Base-by-base conservation (phyloP, 306 rosid genomes). In the Citrullus amarus region DNA sequence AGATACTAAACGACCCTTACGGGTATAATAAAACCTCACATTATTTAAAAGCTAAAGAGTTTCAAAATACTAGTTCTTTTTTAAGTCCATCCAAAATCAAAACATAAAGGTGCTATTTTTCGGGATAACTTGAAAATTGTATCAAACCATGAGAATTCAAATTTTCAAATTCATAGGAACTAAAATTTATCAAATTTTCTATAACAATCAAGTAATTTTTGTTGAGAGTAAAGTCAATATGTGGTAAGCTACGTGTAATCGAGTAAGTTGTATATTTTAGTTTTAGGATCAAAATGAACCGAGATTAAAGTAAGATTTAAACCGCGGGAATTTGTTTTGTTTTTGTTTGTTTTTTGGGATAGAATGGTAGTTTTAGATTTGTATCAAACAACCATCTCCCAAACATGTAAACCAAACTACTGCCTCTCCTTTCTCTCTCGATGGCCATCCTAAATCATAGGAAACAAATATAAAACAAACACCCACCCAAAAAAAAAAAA, bases 371-470 rank as follows among this genome's bases (percentile, higher is more conserved):
- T 34, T 63, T 34, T 32, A 34, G 70, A 34, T 58, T 48, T 32
- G 70, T 17, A 63, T 12, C 70, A 32, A 63, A 53, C 57, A 53
- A 53, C 57, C 70, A 28, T 60, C 67, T 60, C 9, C 36, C 17
- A 59, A 25, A 59, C 66, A 59, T 59, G 66, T 59, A 25, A 59
- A 63, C 46, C 48, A 70, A 73, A 41, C 59, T 79, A 34, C 39
- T 55, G 22, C 61, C 71, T 50, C 67, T 63, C 76, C 43, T 67
- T 25, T 56, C 71, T 28, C 44, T 17, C 34, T 44, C 51, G 17
- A 75, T 56, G 79, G 79, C 11, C 63, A 56, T 18, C 79, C 79
- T 75, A 55, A 56, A 75, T 75, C 65, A 2, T 55, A 54, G 79
- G 51, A 34, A 75, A 55, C 34, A 9, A 34, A 55, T 75, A 54